Evolutionary conservation across 176 grass and related monocot genomes (phyloP), one percentile per base, ranked within the genome.

Genomic region (Themeda triandra): DNA sequence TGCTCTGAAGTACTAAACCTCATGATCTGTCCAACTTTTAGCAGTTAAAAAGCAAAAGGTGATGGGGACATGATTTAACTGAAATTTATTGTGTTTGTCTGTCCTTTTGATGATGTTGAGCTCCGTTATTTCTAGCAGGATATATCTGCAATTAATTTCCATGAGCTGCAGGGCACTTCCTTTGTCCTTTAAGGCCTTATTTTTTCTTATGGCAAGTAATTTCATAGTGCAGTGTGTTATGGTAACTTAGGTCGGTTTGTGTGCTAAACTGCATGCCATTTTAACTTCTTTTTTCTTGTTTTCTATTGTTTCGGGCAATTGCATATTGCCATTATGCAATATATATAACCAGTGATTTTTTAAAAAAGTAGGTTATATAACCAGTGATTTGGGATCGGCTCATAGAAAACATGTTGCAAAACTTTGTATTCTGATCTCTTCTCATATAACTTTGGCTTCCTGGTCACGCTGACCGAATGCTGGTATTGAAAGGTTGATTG

Each of bases 1-100:
- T 12, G 30, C 45, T 68, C 78, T 23, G 29, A 30, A 42, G 53
- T 29, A 59, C 19, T 54, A 66, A 44, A 35, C 6, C 71, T 45
- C 21, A 28, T 84, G 87, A 84, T 36, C 69, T 80, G 59, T 84
- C 87, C 76, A 32, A 44, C 42, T 17, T 78, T 88, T 27, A 66
- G n/a, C 32, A 66, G 81, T 84, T 41, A 73, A 79, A 88, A 88
- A 78, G 19, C 8, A 14, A 74, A 88, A 88, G 67, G 48, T 69
- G 75, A 67, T 82, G 23, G 39, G 37, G 49, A 51, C 37, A 53
- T 75, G 33, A 21, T 88, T 6, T 79, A 56, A 69, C 7, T 59
- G 45, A 80, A 58, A 70, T 28, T 56, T 66, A 14, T 81, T 72
- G n/a, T 33, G 27, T 44, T 48, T 13, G 10, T 83, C 79, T 73